phyloP scores from a whole-genome alignment of 805 yeast species.

The Tetrapisispora fleetii region DNA sequence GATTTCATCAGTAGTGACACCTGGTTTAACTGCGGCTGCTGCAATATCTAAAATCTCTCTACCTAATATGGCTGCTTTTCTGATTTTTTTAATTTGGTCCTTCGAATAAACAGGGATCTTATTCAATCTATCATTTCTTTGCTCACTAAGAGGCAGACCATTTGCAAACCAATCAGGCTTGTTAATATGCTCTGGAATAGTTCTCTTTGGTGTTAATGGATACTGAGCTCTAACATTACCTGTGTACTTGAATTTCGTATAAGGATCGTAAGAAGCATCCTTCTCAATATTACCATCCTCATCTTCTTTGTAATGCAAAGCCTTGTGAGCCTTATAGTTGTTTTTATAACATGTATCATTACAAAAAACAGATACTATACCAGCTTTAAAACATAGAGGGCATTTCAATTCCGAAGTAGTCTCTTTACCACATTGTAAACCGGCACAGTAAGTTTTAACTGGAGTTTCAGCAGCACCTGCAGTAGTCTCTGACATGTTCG shows the following conservation, averaged over 20 bases:
- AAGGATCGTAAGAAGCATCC: constrained; percentile 59
- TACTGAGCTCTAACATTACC: constrained; percentile 72
- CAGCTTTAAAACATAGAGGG: constrained; percentile 80
- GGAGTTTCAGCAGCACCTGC: constrained; percentile 2
- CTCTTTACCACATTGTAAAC: constrained; percentile 76
- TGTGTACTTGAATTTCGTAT: constrained; percentile 64
- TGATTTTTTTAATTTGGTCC: constrained; percentile 65
- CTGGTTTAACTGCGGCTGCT: constrained; percentile 75
- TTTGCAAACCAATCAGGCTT: constrained; percentile 75
- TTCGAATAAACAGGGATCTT: constrained; percentile 53
- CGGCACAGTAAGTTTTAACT: constrained; percentile 42
- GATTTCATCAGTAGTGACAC: constrained; percentile 86
- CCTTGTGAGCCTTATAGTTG: constrained; percentile 64
- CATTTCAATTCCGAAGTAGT: constrained; percentile 74
- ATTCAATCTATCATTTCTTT: constrained; percentile 56
- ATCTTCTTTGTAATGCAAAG: constrained; percentile 55
- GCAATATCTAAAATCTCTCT: constrained; percentile 87
- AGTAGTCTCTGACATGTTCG: background rate
- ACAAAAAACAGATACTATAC: constrained; percentile 55
- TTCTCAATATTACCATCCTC: constrained; percentile 29
- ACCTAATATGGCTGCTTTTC: constrained; percentile 64
- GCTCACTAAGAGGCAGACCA: constrained; percentile 76
- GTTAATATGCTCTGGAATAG: constrained; percentile 59
- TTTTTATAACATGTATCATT: constrained; percentile 73
- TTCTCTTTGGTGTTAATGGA: constrained; percentile 67